These are phyloP conservation scores for Claviceps lovelessii DNA, from an alignment of 2,329 filamentous ascomycete genomes.

Conservation along the genomic window DNA sequence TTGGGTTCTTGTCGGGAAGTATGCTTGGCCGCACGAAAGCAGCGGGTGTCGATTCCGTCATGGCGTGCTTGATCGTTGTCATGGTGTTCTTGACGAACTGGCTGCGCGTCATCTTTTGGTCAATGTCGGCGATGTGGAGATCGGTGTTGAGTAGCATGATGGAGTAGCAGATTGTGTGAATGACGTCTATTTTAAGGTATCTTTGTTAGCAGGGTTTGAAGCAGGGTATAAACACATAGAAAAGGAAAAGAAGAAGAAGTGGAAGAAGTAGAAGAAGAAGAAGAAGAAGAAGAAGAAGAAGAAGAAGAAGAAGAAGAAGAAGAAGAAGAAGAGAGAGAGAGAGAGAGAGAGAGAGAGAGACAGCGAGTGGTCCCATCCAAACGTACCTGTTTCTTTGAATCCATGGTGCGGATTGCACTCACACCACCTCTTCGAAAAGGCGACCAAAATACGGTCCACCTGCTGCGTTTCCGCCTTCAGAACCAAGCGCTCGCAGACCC, in stretches of 20 bases:
- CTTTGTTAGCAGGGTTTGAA: neutral
- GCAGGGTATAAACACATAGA: too few species aligned
- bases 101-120: constrained; percentile 85
- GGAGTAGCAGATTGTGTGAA: constrained; percentile 95
- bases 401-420: constrained; percentile 85
- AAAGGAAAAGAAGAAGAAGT: too few species aligned
- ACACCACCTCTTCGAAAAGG: constrained; percentile 83
- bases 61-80: constrained; percentile 67
- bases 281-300: neutral
- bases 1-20: constrained; percentile 29
- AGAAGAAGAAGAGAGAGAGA: neutral
- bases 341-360: too few species aligned
- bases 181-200: constrained; percentile 45
- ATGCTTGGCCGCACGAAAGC: constrained; percentile 47
- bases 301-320: neutral
- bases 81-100: constrained; percentile 97
- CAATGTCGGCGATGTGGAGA: constrained; percentile 86
- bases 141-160: constrained; percentile 92
- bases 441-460: constrained; percentile 83
- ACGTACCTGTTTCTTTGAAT: constrained; percentile 71
- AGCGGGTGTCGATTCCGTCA: constrained; percentile 56
- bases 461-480: constrained; percentile 91
- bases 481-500: constrained; percentile 67
- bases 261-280: neutral
- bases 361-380: neutral